Base-by-base conservation (phyloP, 331 rosid genomes). In the Erythrophleum ivorense region DNA sequence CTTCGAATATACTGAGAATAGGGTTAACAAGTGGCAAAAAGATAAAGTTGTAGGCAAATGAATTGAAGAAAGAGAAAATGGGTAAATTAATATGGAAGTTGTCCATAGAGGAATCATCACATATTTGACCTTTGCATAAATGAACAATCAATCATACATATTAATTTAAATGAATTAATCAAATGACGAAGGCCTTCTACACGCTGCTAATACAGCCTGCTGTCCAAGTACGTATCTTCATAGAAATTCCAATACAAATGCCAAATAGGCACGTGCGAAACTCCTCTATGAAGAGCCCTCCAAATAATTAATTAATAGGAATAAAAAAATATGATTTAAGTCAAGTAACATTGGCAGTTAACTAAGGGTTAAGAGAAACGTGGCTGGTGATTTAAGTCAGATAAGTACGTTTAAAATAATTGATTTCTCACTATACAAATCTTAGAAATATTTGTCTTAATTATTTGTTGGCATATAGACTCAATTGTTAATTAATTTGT, bases 121-220 rank as follows among this genome's bases (percentile, higher is more conserved):
- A 6, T 79, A 64, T 14, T 64, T 80, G 74, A 73, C 79, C 33
- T 79, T 79, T 7, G 62, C 59, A 53, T 53, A 16, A 16, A 53
- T 53, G 16, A 5, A 18, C 59, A n/a, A 55, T 55, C 29, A 55
- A n/a, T n/a, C 11, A 55, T 6, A 18, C 60, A 24, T 55, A 55
- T 55, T 21, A 55, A 55, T 16, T 43, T 2, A 15, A 5, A 10
- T 55, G 0, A 55, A 55, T n/a, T 53, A 53, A 5, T 53, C n/a
- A 53, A 18, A 7, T 36, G 29, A 24, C 29, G 29, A 24, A 24
- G 29, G 29, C 29, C 29, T 24, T 24, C 29, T 24, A 24, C 29
- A 24, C 29, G 29, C 29, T 24, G 1, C 29, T 24, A 24, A 24
- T 24, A 0, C 29, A 24, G 29, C 29, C 29, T 24, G 29, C 29